Percentiles rank a stretch among this genome's conserved stretches.
These are phyloP conservation scores for Phytophthora constricta DNA, from an alignment of 352 stramenopile species.

Conservation along the genomic window DNA sequence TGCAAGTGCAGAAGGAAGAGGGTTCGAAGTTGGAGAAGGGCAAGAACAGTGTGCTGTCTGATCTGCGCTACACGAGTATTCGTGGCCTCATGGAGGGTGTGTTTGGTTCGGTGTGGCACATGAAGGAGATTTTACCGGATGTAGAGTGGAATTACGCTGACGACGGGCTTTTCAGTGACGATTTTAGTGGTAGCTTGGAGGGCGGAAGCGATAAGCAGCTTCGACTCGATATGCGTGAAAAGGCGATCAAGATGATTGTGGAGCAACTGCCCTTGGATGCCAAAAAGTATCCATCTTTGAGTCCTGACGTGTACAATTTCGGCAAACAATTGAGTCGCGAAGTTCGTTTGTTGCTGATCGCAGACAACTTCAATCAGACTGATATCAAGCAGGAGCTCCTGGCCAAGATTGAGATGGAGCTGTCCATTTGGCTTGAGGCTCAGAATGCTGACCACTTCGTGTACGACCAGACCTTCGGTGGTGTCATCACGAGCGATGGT, in stretches of 20 bases:
- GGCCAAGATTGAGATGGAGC: conserved; percentile 59
- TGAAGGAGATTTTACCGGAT: conserved; percentile 61
- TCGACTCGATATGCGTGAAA: conserved; percentile 43
- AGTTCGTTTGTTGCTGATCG: conserved; percentile 75
- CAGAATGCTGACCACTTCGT: conserved; percentile 80
- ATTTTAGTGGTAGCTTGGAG: conserved; percentile 25
- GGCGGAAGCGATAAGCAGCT: conserved; percentile 23
- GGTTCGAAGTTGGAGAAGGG: conserved; percentile 15
- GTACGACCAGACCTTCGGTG: conserved; percentile 94
- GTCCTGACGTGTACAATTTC: conserved; percentile 80
- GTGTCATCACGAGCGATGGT: conserved; percentile 91
- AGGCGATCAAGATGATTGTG: conserved; percentile 44
- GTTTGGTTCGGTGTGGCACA: conserved; percentile 63
- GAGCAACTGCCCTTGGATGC: conserved; percentile 57
- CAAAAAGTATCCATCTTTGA: conserved; percentile 52
- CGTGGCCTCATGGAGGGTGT: conserved; percentile 77
- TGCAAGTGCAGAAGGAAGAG: conserved; percentile 29
- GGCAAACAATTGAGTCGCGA: conserved; percentile 82
- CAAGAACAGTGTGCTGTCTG: conserved; percentile 45
- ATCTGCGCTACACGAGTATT: conserved; percentile 73
- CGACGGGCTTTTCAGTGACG: conserved; percentile 60
- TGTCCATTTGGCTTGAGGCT: conserved; percentile 66
- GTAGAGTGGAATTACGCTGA: conserved; percentile 74
- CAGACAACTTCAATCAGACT: conserved; percentile 70
- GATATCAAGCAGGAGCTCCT: conserved; percentile 53